A percentile compares a stretch with the other conserved stretches of the same genome.
Evolutionary conservation across 2,329 filamentous ascomycete species (phyloP).

Genomic region (Leptographium galeiforme): DNA sequence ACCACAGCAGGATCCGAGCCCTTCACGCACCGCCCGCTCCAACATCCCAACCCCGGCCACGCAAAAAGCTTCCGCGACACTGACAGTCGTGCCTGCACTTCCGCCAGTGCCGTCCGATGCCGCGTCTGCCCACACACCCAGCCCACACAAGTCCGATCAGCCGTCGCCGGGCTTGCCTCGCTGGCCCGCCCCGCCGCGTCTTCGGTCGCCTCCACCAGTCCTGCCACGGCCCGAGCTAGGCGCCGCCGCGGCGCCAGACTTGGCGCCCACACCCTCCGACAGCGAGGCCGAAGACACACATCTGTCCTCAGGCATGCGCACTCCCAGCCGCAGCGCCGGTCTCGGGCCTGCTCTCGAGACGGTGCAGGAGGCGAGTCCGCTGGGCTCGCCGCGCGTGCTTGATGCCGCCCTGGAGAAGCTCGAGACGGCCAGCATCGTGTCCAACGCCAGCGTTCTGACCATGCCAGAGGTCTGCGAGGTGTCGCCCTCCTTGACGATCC

Average conservation of each 20-base stretch:
- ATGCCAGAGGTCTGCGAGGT: constrained; percentile 27
- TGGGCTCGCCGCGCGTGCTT: constrained; percentile 47
- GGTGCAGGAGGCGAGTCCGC: constrained; percentile 77
- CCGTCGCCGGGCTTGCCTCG: constrained; percentile 45
- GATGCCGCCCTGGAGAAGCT: constrained; percentile 37
- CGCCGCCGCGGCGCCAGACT: constrained; percentile 13
- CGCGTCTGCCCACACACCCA: constrained; percentile 43
- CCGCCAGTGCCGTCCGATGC: constrained; percentile 45
- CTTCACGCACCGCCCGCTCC: constrained; percentile 36
- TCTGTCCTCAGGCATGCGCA: constrained; percentile 40
- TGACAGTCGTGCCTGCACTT: constrained; percentile 53
- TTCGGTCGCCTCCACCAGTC: constrained; percentile 62
- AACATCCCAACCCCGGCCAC: constrained; percentile 47
- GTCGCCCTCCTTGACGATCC: constrained; percentile 27
- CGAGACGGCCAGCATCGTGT: constrained; percentile 30
- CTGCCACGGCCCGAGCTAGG: constrained; percentile 27
- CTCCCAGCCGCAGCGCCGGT: constrained; percentile 46
- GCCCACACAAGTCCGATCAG: constrained; percentile 50
- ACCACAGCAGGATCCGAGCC: constrained; percentile 52
- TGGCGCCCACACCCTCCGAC: constrained; percentile 14
- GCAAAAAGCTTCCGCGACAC: constrained; percentile 44
- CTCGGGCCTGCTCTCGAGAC: constrained; percentile 63
- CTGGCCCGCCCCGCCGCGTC: constrained; percentile 65
- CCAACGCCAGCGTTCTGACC: constrained; percentile 22
- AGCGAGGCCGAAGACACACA: constrained; percentile 38